Evolutionary conservation across 2,329 filamentous ascomycete genomes (phyloP), one percentile per base, ranked within the genome.

Genomic region (Aaosphaeria arxii): DNA sequence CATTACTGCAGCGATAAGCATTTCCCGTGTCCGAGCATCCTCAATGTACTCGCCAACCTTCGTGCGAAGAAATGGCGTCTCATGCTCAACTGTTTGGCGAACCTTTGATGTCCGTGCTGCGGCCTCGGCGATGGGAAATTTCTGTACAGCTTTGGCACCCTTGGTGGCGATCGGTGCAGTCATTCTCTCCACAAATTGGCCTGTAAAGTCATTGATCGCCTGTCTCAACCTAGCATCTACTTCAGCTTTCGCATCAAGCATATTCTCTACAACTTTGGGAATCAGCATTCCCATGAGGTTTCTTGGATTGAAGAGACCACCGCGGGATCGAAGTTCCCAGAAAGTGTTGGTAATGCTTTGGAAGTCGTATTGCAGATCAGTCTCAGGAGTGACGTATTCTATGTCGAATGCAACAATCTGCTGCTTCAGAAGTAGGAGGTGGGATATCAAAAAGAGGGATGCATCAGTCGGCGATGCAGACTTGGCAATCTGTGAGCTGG

Each of bases 361-460:
- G 64, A 87, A 85, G 67, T 87, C 84, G 63, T 87, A 79, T 11
- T 79, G 78, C 42, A 86, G 74, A 47, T 69, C 66, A 3, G 67
- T 70, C 52, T 87, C 84, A 4, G 84, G 83, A 2, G 81, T 80
- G 17, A 85, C 81, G 59, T 81, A 87, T 64, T 87, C 91, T 56
- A 99, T 96, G 72, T 99, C 94, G 52, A 99, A 91, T 7, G 91
- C 91, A 29, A 99, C 85, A 44, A 99, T 88, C 67, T 96, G 89
- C 66, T 96, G 95, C 71, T 97, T 97, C 44, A 99, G 82, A 43
- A 96, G 86, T 43, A 99, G 86, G 2, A 99, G 80, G 66, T 99
- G 96, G 59, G 92, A 94, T 60, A 99, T 86, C 63, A 96, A 85
- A 71, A 99, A 99, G 4, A 99, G 80, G 57, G 96, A 88, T 0